These are phyloP conservation scores for Crithidia fasciculata DNA, from an alignment of 208 protist species.

Conservation along the genomic window DNA sequence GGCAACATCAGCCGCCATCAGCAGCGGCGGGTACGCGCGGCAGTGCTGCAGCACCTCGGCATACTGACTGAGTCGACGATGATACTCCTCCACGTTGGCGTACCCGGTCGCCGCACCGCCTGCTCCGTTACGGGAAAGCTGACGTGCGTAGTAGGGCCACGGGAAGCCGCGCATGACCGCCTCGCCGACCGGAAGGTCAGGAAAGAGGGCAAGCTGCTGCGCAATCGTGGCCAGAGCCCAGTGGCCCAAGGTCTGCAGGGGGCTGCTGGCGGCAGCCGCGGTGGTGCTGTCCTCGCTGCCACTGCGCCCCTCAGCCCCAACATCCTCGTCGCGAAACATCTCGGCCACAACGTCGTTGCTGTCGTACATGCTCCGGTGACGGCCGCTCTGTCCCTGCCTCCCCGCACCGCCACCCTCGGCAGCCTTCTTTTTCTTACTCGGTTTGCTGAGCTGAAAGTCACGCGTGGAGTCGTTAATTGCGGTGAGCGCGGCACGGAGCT, in stretches of 20 bases:
- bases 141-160: conserved; percentile 64
- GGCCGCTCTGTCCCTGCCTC: background rate
- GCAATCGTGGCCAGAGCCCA: conserved; percentile 57
- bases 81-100: conserved; percentile 33
- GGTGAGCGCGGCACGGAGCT: conserved; percentile 59
- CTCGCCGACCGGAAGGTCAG: conserved; percentile 65
- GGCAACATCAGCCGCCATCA: conserved; percentile 9
- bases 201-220: conserved; percentile 53
- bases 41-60: conserved; percentile 35
- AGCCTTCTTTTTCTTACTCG: conserved; percentile 13
- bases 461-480: conserved; percentile 64
- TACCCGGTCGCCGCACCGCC: conserved; percentile 38
- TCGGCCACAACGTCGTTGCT: conserved; percentile 21
- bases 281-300: conserved; percentile 5
- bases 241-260: conserved; percentile 58
- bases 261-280: conserved; percentile 7
- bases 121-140: conserved; percentile 37
- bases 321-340: conserved; percentile 14
- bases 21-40: conserved; percentile 27
- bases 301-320: background rate
- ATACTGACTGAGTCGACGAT: conserved; percentile 33
- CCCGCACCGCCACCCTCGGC: background rate
- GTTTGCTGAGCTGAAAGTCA: conserved; percentile 51
- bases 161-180: conserved; percentile 58
- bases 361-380: conserved; percentile 10